Evolutionary conservation across 768 basidiomycete genomes (phyloP), one percentile per base, ranked within the genome.

Genomic region (Plicaturopsis crispa): DNA sequence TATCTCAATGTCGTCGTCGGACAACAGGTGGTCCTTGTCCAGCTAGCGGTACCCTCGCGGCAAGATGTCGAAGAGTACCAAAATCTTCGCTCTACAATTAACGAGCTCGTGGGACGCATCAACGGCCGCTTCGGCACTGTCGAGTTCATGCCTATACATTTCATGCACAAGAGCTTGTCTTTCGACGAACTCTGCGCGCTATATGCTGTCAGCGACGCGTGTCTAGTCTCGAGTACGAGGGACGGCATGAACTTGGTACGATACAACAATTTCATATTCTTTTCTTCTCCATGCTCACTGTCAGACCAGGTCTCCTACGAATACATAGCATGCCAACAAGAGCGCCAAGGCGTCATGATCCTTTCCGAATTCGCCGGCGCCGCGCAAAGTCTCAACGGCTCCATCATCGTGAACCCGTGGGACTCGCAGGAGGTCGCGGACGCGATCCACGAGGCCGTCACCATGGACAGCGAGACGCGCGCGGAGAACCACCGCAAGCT

Each of bases 51-150:
- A 6, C 96, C 96, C 3, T 97, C 93, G 5, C 74, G 96, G 18
- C 92, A 96, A 60, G 96, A 98, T 54, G 96, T 99, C 37, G 96
- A 99, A 62, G 96, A 99, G 62, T 99, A 99, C 57, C 96, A 99
- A 61, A 98, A 97, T 63, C 63, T 98, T 43, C 80, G 96, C 12
- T 80, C 91, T 13, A 89, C 86, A 2, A 92, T 98, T 38, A 98
- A 98, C 67, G 93, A 99, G 59, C 78, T 99, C 35, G 96, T 99
- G 21, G 96, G 96, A 2, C 80, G 94, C 18, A 98, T 99, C 64
- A 99, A 99, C 56, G 96, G 96, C 6, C 84, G 92, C 6, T 99
- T 99, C 53, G 96, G 96, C 21, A 98, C 96, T 1, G 92, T 98
- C 54, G 96, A 99, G 50, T 98, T 94, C 58, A 96, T 97, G 90